Evolutionary conservation across 306 rosid genomes (phyloP).

Genomic region (Fragaria vesca): DNA sequence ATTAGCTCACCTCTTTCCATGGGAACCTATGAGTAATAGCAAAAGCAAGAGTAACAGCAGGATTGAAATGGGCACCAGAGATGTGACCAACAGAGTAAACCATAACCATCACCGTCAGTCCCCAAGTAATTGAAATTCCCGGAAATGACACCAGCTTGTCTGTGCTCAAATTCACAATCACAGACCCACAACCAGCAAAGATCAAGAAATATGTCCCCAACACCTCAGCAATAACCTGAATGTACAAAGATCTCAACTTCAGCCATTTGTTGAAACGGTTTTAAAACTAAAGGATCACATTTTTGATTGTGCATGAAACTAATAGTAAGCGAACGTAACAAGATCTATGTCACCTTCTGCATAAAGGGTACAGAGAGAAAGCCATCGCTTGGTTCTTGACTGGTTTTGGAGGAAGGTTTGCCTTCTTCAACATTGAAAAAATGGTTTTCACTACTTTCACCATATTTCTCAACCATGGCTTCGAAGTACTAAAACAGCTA

Average conservation of each 20-base stretch:
- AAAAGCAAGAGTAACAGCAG: conserved; percentile 87
- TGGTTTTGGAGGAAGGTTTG: conserved; percentile 17
- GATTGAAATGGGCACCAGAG: conserved; percentile 90
- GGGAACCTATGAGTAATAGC: conserved; percentile 65
- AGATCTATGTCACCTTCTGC: conserved; percentile 55
- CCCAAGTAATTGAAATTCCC: conserved; percentile 72
- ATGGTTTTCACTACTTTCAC: conserved; percentile 32
- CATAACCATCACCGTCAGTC: conserved; percentile 59
- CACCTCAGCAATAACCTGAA: conserved; percentile 72
- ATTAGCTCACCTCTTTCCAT: conserved; percentile 53
- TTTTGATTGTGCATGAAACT: background rate
- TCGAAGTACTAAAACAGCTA: background rate
- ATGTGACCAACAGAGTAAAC: conserved; percentile 78
- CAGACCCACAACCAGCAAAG: conserved; percentile 72
- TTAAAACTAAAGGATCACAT: background rate
- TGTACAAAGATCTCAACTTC: background rate
- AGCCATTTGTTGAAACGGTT: background rate
- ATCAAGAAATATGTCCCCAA: conserved; percentile 72
- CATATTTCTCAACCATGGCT: conserved; percentile 45
- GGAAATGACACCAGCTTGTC: conserved; percentile 51
- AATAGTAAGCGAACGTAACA: background rate
- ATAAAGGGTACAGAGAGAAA: conserved; percentile 43
- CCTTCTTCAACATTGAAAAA: conserved; percentile 43
- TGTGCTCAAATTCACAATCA: conserved; percentile 49
- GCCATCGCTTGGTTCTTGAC: conserved; percentile 13